A percentile compares a stretch with the other conserved stretches of the same genome.
phyloP scores from a whole-genome alignment of 2,329 filamentous ascomycete genomes.

The Aschersonia sp. region DNA sequence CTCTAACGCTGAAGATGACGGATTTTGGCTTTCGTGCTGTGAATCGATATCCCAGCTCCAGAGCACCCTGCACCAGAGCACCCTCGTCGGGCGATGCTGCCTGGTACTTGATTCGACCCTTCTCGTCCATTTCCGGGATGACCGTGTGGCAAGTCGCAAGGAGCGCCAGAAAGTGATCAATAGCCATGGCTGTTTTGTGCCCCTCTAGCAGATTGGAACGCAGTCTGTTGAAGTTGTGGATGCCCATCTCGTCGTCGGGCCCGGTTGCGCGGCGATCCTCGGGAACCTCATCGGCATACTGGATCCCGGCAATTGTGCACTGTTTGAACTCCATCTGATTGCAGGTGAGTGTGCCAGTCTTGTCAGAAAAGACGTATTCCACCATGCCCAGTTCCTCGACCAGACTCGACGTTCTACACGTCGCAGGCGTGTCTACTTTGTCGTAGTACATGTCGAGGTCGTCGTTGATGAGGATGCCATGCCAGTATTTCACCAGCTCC shows the following conservation, averaged over 20 bases:
- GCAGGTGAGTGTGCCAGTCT: conserved; percentile 93
- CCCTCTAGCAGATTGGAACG: conserved; percentile 49
- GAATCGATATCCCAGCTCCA: conserved; percentile 77
- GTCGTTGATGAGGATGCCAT: conserved; percentile 93
- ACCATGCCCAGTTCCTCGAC: conserved; percentile 97
- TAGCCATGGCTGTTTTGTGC: conserved; percentile 34
- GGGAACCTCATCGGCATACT: conserved; percentile 83
- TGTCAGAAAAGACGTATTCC: conserved; percentile 97
- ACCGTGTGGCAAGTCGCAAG: conserved; percentile 92
- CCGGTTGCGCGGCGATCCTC: conserved; percentile 74
- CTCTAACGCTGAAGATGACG: conserved; percentile 69
- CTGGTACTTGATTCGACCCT: conserved; percentile 88
- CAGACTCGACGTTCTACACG: conserved; percentile 88
- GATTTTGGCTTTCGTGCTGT: conserved; percentile 77
- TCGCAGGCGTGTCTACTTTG: conserved; percentile 85
- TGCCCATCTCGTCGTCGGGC: conserved; percentile 69
- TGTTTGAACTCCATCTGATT: conserved; percentile 99
- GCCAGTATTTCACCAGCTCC: conserved; percentile 95
- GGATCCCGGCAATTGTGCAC: conserved; percentile 81
- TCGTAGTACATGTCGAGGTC: conserved; percentile 98
- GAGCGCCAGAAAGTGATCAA: conserved; percentile 74
- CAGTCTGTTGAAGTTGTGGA: conserved; percentile 73
- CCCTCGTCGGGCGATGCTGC: conserved; percentile 95
- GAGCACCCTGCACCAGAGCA: conserved; percentile 86
- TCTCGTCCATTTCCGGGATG: conserved; percentile 77